Evolutionary conservation across 306 rosid genomes (phyloP), one percentile per base, ranked within the genome.

Genomic region (Cercis canadensis): DNA sequence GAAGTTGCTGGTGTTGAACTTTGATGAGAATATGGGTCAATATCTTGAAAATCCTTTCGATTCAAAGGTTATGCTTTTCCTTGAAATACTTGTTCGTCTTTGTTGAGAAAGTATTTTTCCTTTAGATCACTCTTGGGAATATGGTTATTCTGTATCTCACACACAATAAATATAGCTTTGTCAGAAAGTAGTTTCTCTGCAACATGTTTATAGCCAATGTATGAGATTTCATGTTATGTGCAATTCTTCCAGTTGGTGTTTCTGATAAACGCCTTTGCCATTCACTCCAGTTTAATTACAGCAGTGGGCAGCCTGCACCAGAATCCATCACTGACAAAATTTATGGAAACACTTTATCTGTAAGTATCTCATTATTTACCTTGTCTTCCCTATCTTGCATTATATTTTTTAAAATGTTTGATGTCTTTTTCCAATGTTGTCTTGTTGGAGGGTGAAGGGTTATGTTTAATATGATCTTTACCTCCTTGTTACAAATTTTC

Each of bases 271-370:
- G 8, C 11, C 15, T 58, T 72, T 78, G 46, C 43, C 75, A 43
- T 67, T 80, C 60, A 53, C 49, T 67, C 56, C 83, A 95, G 99
- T 92, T 95, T 73, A 95, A 91, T 81, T 95, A 95, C 88, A 86
- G 89, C 77, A 95, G 97, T 79, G 97, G 96, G 62, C 99, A 92
- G 73, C 97, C 99, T 77, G 99, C 99, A 60, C 99, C 97, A 8
- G 97, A 95, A 78, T 89, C 99, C 73, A 95, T 95, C 73, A 92
- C 97, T 13, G 97, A 95, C 83, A 91, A 89, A 80, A 95, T 95
- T 76, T 95, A 92, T 65, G 96, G 99, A 85, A 95, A 95, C 84
- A 92, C 99, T 47, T 85, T 87, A 34, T 91, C 97, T 16, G 97
- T 95, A 89, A 86, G 96, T 82, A 33, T 77, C 72, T 60, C 63